Evolutionary conservation across 2,329 filamentous ascomycete genomes (phyloP).

Genomic region (Microdochium bolleyi): DNA sequence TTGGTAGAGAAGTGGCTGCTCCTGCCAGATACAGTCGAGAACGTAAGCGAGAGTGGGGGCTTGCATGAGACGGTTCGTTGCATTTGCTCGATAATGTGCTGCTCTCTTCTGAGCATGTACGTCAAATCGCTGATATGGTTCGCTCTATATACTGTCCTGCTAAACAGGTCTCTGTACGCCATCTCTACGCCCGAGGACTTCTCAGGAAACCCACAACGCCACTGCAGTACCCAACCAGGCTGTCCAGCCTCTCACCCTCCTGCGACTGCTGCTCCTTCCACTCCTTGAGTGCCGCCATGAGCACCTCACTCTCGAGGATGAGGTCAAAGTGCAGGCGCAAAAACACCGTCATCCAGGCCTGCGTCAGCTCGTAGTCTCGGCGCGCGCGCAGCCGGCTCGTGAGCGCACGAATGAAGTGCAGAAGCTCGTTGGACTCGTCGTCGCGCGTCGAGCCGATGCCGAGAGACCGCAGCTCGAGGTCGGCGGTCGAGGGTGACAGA

Average conservation of each 20-base stretch:
- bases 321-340: slow-evolving; percentile 65
- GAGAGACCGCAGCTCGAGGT: slow-evolving; percentile 84
- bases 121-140: too few relatives aligned
- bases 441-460: slow-evolving; percentile 33
- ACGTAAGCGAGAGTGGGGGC: slow-evolving; percentile 6
- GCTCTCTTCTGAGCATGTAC: too few relatives aligned
- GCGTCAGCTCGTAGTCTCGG: slow-evolving; percentile 85
- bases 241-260: slow-evolving; percentile 64
- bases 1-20: too few relatives aligned
- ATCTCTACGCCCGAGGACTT: slow-evolving; percentile 40
- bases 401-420: slow-evolving; percentile 74
- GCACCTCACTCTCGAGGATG: slow-evolving; percentile 38
- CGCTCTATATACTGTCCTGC: not conserved
- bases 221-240: slow-evolving; percentile 77
- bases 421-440: slow-evolving; percentile 58
- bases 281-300: slow-evolving; percentile 52
- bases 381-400: slow-evolving; percentile 60
- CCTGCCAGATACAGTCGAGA: slow-evolving; percentile 6
- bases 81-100: too few relatives aligned
- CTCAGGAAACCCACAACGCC: slow-evolving; percentile 80
- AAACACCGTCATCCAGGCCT: slow-evolving; percentile 97
- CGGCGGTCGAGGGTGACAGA: slow-evolving; percentile 76
- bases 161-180: not conserved
- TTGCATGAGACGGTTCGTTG: too few relatives aligned
- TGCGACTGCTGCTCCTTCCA: slow-evolving; percentile 68